Evolutionary conservation across 495 filamentous ascomycete genomes (phyloP).

Genomic region (Margaritispora aquatica): DNA sequence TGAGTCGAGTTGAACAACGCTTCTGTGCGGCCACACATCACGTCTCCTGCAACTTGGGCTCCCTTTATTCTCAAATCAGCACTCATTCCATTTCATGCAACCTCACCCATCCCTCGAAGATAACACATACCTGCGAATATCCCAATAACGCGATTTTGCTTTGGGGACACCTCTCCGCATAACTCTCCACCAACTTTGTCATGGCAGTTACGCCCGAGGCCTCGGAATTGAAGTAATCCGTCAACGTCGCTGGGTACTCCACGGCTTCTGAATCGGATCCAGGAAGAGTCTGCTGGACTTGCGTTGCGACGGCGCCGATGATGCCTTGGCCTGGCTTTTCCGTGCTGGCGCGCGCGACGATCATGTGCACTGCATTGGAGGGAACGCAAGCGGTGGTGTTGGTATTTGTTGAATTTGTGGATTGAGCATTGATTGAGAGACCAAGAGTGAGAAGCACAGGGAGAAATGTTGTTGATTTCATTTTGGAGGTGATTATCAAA

Average conservation of each 20-base stretch:
- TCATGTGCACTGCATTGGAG: slow-evolving; percentile 19
- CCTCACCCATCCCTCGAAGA: too few relatives aligned
- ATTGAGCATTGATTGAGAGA: background rate
- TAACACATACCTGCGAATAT: slow-evolving; percentile 24
- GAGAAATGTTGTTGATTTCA: background rate
- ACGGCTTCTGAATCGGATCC: slow-evolving; percentile 20
- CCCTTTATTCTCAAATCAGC: background rate
- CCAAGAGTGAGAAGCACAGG: background rate
- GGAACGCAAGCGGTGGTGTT: background rate
- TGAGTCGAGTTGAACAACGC: slow-evolving; percentile 11
- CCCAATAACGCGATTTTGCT: slow-evolving; percentile 26
- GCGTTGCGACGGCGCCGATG: slow-evolving; percentile 21
- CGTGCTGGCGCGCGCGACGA: slow-evolving; percentile 23
- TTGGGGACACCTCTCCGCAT: slow-evolving; percentile 20
- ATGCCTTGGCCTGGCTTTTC: slow-evolving; percentile 20
- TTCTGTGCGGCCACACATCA: slow-evolving; percentile 2
- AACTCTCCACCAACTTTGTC: slow-evolving; percentile 12
- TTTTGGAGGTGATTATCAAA: background rate
- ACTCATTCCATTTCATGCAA: background rate
- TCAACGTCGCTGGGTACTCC: slow-evolving; percentile 25
- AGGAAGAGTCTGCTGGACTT: slow-evolving; percentile 19
- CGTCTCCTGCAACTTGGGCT: slow-evolving; percentile 14
- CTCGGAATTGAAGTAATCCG: slow-evolving; percentile 18
- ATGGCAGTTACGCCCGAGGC: slow-evolving; percentile 16
- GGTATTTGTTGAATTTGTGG: background rate